Percentiles rank a stretch among this genome's conserved stretches.
Evolutionary conservation across 768 basidiomycete species (phyloP).

Genomic region (Mycena crocata): DNA sequence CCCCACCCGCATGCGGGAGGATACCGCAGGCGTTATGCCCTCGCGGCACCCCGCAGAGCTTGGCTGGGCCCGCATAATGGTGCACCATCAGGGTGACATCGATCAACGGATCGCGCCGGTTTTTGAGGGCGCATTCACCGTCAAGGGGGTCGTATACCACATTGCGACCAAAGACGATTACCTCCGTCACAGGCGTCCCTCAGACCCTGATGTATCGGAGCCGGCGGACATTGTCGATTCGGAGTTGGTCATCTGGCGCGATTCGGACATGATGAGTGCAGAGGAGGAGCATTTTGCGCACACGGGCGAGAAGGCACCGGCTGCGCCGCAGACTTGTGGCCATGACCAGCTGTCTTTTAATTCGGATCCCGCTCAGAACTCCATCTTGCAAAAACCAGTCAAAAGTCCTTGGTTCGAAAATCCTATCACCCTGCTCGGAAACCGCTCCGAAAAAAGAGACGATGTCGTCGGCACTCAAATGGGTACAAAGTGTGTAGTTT

Average conservation of each 20-base stretch:
- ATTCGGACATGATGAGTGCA: constrained; percentile 71
- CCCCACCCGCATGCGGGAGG: constrained; percentile 67
- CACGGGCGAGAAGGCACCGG: constrained; percentile 38
- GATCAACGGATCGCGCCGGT: constrained; percentile 60
- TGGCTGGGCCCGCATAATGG: constrained; percentile 85
- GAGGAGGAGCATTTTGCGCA: constrained; percentile 58
- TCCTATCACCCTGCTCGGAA: constrained; percentile 48
- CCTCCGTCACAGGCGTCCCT: constrained; percentile 65
- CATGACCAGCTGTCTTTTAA: constrained; percentile 82
- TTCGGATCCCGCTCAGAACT: constrained; percentile 64
- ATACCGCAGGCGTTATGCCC: constrained; percentile 65
- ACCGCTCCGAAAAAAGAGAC: constrained; percentile 57
- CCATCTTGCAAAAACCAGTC: constrained; percentile 54
- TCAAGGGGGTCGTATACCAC: constrained; percentile 75
- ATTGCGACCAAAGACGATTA: constrained; percentile 80
- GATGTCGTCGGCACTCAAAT: constrained; percentile 65
- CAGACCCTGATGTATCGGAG: constrained; percentile 63
- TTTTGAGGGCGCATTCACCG: constrained; percentile 83
- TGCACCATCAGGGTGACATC: constrained; percentile 71
- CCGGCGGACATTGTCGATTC: constrained; percentile 57
- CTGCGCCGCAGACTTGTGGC: constrained; percentile 63
- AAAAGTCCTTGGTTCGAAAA: constrained; percentile 53
- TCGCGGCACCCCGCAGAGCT: constrained; percentile 59
- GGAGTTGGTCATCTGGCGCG: constrained; percentile 78
- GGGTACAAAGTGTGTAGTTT: constrained; percentile 63